phyloP scores from a whole-genome alignment of 805 yeast species.

The Starmera caribaea region DNA sequence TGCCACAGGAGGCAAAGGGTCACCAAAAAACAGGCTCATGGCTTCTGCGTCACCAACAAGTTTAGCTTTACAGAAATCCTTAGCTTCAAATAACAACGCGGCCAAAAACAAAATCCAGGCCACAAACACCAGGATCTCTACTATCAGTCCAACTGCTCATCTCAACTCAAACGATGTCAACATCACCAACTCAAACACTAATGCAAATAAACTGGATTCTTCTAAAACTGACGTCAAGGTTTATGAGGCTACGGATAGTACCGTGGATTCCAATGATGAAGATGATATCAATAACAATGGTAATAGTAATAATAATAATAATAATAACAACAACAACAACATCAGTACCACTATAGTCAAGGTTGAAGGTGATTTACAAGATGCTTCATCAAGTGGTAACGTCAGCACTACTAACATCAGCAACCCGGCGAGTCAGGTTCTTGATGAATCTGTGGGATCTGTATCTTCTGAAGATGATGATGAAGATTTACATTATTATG shows the following conservation, averaged over 20 bases:
- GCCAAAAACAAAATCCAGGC: neutral
- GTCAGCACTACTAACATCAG: neutral
- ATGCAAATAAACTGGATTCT: neutral
- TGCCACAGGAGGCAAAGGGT: too few species aligned
- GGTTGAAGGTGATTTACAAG: slow-evolving; percentile 2
- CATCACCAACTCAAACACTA: slow-evolving; percentile 1
- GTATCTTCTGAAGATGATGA: slow-evolving; percentile 8
- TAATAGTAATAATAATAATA: slow-evolving; percentile 1
- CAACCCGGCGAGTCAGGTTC: neutral
- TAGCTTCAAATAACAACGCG: too few species aligned
- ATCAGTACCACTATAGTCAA: neutral
- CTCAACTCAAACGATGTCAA: neutral
- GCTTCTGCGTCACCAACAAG: too few species aligned
- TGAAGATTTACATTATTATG: slow-evolving; percentile 14
- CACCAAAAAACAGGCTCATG: too few species aligned
- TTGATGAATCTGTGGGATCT: neutral
- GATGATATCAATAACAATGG: neutral
- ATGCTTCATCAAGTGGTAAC: neutral
- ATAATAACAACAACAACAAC: slow-evolving; percentile 4
- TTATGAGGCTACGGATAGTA: slow-evolving; percentile 20
- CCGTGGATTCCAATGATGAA: slow-evolving; percentile 8
- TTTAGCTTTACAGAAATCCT: too few species aligned
- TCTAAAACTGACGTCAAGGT: slow-evolving; percentile 16
- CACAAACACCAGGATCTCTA: too few species aligned
- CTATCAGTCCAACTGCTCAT: too few species aligned